Conservation (phyloP, 139 green algal species). For the Ettlia oleoabundans region DNA sequence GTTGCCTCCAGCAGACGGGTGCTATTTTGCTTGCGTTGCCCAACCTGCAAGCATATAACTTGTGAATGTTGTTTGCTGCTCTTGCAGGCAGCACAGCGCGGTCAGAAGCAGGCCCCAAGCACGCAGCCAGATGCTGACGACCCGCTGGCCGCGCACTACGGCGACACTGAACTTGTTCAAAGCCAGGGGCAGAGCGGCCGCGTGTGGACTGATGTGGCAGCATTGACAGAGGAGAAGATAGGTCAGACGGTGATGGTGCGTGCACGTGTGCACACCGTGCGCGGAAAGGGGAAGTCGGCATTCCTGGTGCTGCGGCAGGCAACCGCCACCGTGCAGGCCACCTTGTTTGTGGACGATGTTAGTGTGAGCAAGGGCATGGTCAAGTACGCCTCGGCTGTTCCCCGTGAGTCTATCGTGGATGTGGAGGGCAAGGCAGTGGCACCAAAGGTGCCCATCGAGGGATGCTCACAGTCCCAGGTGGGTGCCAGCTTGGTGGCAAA, state of each 20-base stretch:
- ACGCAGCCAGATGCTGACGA: conserved; percentile 84
- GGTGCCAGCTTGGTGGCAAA: no score
- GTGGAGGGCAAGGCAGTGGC: conserved; percentile 74
- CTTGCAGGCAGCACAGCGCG: conserved; percentile 63
- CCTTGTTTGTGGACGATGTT: conserved; percentile 88
- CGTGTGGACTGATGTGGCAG: conserved; percentile 65
- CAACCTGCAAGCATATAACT: no score
- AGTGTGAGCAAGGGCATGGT: conserved; percentile 95
- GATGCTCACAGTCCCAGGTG: conserved; percentile 85
- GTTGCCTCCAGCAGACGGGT: neutral
- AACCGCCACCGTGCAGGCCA: conserved; percentile 85
- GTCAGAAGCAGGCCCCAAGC: conserved; percentile 66
- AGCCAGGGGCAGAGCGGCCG: conserved; percentile 61
- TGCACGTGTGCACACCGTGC: conserved; percentile 85
- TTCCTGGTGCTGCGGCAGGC: conserved; percentile 95
- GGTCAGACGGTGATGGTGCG: conserved; percentile 80
- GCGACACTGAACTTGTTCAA: conserved; percentile 87
- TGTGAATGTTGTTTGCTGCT: no score
- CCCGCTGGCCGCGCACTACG: conserved; percentile 89
- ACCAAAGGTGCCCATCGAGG: conserved; percentile 73
- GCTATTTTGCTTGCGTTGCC: neutral
- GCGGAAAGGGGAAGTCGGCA: conserved; percentile 95
- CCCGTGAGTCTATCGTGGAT: conserved; percentile 96
- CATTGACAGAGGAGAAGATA: conserved; percentile 47
- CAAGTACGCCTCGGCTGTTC: conserved; percentile 92